phyloP scores from a whole-genome alignment of 257 asterid genomes.

The Hygrophila difformis region DNA sequence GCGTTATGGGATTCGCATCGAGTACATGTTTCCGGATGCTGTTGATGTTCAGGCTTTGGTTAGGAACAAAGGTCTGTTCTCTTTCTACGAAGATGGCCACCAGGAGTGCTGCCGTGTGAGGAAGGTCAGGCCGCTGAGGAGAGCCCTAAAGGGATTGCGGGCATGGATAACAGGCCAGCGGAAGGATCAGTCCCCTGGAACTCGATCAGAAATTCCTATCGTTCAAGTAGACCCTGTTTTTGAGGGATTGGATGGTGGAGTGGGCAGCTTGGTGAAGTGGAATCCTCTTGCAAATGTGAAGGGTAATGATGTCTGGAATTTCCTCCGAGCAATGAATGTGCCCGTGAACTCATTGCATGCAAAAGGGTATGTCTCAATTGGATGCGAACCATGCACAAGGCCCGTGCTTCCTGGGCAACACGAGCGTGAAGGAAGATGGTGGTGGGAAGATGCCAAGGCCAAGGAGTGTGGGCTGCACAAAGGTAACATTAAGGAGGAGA shows the following conservation, averaged over 20 bases:
- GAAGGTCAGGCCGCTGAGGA: slow-evolving; percentile 36
- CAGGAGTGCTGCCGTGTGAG: slow-evolving; percentile 51
- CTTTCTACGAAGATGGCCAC: slow-evolving; percentile 50
- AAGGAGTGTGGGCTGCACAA: slow-evolving; percentile 55
- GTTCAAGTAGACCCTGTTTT: slow-evolving; percentile 48
- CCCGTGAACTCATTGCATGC: slow-evolving; percentile 42
- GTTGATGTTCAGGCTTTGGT: slow-evolving; percentile 38
- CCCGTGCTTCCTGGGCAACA: slow-evolving; percentile 48
- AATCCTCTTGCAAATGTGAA: slow-evolving; percentile 44
- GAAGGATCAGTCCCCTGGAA: slow-evolving; percentile 50
- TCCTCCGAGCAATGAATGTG: slow-evolving; percentile 41
- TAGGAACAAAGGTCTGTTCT: slow-evolving; percentile 40
- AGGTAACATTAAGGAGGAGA: slow-evolving; percentile 33
- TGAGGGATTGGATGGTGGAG: slow-evolving; percentile 47
- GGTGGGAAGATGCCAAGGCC: slow-evolving; percentile 59
- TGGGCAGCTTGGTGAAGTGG: slow-evolving; percentile 47
- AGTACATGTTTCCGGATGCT: slow-evolving; percentile 46
- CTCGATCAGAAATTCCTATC: slow-evolving; percentile 40
- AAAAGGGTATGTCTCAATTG: slow-evolving; percentile 37
- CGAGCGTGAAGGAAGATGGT: slow-evolving; percentile 54
- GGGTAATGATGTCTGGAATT: slow-evolving; percentile 38
- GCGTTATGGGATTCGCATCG: slow-evolving; percentile 30
- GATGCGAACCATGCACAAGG: slow-evolving; percentile 51
- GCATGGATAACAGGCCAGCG: slow-evolving; percentile 57
- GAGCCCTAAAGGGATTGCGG: slow-evolving; percentile 35